Percentiles rank a stretch among this genome's conserved stretches.
Evolutionary conservation across 2,329 filamentous ascomycete species (phyloP).

Genomic region (Xylogone sp.): DNA sequence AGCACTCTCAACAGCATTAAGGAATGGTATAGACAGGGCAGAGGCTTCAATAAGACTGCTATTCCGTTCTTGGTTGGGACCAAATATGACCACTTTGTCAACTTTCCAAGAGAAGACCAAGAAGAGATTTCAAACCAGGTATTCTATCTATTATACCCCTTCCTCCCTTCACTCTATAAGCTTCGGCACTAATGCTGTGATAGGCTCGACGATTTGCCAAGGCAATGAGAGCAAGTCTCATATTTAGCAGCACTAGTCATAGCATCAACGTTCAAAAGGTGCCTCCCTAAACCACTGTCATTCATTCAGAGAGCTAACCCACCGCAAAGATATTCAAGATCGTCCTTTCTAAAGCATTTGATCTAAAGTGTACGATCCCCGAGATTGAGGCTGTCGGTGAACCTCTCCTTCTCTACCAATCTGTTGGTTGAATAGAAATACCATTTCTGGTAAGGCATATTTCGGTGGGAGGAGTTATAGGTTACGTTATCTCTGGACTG

Average conservation of each 20-base stretch:
- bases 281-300: constrained; percentile 3
- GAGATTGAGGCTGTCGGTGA: constrained; percentile 98
- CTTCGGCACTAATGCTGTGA: constrained; percentile 3
- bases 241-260: constrained; percentile 98
- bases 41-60: constrained; percentile 99
- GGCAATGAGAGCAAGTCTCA: constrained; percentile 95
- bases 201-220: constrained; percentile 94
- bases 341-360: constrained; percentile 96
- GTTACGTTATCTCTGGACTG: not conserved
- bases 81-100: constrained; percentile 99
- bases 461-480: not conserved
- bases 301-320: not conserved
- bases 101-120: constrained; percentile 94
- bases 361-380: constrained; percentile 97
- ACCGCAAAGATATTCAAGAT: constrained; percentile 94
- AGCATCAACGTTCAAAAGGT: constrained; percentile 99
- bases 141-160: constrained; percentile 17
- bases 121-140: constrained; percentile 98
- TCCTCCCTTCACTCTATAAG: not conserved
- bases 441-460: not conserved
- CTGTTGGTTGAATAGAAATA: constrained; percentile 27
- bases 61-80: constrained; percentile 96
- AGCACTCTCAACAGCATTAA: constrained; percentile 99
- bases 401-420: constrained; percentile 87
- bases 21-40: constrained; percentile 97